These are phyloP conservation scores for Iris macrosiphon DNA, from an alignment of 106 monocot genomes.

Conservation along the genomic window DNA sequence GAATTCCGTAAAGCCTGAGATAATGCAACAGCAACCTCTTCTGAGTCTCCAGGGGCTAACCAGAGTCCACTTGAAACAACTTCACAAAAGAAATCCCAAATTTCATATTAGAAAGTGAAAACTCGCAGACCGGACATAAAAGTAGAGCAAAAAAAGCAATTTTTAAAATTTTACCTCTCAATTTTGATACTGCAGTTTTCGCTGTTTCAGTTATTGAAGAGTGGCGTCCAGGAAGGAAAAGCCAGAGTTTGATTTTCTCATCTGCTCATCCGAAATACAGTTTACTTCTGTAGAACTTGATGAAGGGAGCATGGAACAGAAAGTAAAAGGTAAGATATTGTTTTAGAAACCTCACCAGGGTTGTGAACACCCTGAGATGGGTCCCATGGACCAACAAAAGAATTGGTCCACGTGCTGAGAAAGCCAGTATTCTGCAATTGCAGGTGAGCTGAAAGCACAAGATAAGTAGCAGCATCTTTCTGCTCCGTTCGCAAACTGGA, in stretches of 20 bases:
- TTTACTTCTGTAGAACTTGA: background rate
- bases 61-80: constrained; percentile 76
- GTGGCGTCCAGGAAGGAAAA: constrained; percentile 93
- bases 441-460: constrained; percentile 70
- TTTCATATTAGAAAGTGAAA: background rate
- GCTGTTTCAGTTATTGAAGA: constrained; percentile 63
- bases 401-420: constrained; percentile 93
- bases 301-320: background rate
- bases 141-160: background rate
- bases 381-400: constrained; percentile 99
- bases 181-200: constrained; percentile 56
- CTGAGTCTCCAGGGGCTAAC: constrained; percentile 91
- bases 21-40: constrained; percentile 84
- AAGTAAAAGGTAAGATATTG: background rate
- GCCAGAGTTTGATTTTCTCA: constrained; percentile 98
- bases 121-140: too few relatives aligned
- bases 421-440: constrained; percentile 84
- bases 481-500: constrained; percentile 63
- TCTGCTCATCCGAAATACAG: constrained; percentile 30
- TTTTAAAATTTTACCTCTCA: constrained; percentile 56
- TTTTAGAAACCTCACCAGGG: constrained; percentile 53
- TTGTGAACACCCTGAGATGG: constrained; percentile 97
- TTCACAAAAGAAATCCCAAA: constrained; percentile 7
- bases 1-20: constrained; percentile 83
- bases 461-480: constrained; percentile 53